These are phyloP conservation scores for Physcomitrium patens DNA, from an alignment of 225 moss, liverwort and hornwort species.

Conservation along the genomic window DNA sequence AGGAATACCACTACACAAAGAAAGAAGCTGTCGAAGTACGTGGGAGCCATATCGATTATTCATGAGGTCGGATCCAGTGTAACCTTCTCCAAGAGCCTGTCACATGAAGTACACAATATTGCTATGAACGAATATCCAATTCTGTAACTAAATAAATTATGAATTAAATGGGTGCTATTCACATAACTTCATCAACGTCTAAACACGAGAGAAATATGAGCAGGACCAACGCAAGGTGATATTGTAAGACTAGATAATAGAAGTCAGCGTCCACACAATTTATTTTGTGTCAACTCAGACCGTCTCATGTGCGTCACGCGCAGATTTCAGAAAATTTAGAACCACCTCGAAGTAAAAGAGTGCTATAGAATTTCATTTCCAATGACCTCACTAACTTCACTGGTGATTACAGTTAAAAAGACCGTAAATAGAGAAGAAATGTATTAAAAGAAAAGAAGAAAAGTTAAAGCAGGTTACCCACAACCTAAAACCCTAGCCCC, in stretches of 20 bases:
- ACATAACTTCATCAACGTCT: neutral
- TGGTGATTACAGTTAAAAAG: no score
- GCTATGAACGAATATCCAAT: neutral
- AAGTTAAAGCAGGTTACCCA: neutral
- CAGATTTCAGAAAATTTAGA: neutral
- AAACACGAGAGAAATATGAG: no score
- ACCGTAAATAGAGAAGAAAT: neutral
- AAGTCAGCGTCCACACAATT: no score
- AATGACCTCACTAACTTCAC: no score
- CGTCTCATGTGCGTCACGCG: neutral
- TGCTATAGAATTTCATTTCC: no score
- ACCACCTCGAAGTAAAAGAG: no score
- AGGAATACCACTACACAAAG: conserved; percentile 79
- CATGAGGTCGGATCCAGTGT: conserved; percentile 75
- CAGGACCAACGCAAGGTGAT: no score
- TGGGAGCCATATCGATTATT: conserved; percentile 92
- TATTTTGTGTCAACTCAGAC: neutral
- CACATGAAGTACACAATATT: conserved; percentile 21
- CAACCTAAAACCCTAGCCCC: neutral
- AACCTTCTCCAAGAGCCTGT: conserved; percentile 64
- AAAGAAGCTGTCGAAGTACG: conserved; percentile 84
- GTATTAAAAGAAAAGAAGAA: neutral
- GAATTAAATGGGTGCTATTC: neutral
- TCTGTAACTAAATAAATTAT: neutral
- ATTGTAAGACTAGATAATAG: no score